These are phyloP conservation scores for Xylaria scruposa DNA, from an alignment of 495 filamentous ascomycete genomes.

Conservation along the genomic window DNA sequence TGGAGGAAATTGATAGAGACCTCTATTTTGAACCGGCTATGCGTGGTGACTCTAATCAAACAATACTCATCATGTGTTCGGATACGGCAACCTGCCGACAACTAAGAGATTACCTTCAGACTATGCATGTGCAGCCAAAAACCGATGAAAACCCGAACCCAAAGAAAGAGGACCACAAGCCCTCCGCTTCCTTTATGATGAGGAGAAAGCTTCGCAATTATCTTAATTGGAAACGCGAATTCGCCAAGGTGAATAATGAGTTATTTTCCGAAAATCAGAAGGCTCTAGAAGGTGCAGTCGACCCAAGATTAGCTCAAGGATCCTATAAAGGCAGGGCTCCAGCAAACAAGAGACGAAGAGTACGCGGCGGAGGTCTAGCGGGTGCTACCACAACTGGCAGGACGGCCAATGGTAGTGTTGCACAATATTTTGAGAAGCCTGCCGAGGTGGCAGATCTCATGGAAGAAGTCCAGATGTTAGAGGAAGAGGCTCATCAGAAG, in stretches of 20 bases:
- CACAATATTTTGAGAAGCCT: constrained; percentile 58
- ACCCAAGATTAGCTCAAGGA: constrained; percentile 50
- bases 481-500: constrained; percentile 78
- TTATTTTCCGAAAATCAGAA: constrained; percentile 81
- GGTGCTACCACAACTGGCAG: constrained; percentile 59
- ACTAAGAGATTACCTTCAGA: constrained; percentile 87
- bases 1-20: constrained; percentile 93
- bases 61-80: constrained; percentile 93
- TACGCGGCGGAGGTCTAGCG: constrained; percentile 78
- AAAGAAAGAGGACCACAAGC: constrained; percentile 58
- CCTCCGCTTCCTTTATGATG: constrained; percentile 88
- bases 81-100: constrained; percentile 89
- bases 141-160: constrained; percentile 47
- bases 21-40: constrained; percentile 78
- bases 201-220: constrained; percentile 85
- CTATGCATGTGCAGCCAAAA: constrained; percentile 78
- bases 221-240: constrained; percentile 88
- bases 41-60: constrained; percentile 86
- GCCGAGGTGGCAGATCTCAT: constrained; percentile 60
- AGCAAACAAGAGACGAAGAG: constrained; percentile 84
- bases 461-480: constrained; percentile 75
- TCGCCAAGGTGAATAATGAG: constrained; percentile 79
- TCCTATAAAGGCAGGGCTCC: constrained; percentile 61
- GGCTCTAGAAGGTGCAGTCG: constrained; percentile 68
- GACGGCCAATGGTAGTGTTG: constrained; percentile 55